A percentile compares a stretch with the other conserved stretches of the same genome.
Evolutionary conservation across 2,329 filamentous ascomycete genomes (phyloP).

Genomic region (Lomentospora prolificans): DNA sequence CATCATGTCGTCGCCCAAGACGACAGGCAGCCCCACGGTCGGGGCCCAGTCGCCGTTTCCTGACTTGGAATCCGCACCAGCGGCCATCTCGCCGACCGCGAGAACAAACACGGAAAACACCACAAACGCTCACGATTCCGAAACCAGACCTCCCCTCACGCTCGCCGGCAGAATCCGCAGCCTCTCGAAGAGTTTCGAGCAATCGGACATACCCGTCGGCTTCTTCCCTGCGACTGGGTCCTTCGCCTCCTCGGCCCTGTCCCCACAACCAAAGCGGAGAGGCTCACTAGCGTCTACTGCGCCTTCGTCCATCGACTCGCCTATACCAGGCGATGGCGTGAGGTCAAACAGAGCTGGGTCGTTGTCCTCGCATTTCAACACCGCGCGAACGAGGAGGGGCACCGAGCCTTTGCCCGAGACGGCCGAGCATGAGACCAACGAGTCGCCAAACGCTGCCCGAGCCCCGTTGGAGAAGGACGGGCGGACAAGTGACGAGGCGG

Average conservation of each 20-base stretch:
- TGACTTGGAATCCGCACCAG: background rate
- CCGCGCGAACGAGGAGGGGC: background rate
- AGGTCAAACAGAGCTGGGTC: background rate
- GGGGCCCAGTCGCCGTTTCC: background rate
- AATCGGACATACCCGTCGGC: conserved; percentile 35
- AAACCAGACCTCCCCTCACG: background rate
- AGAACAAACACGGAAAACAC: background rate
- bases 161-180: conserved; percentile 17
- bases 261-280: conserved; percentile 6
- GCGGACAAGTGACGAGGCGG: background rate
- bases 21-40: background rate
- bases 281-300: conserved; percentile 8
- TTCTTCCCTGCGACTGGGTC: conserved; percentile 37
- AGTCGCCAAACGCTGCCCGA: background rate
- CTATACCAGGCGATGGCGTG: background rate
- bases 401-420: background rate
- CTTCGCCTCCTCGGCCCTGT: conserved; percentile 30
- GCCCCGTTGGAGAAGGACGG: background rate
- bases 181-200: conserved; percentile 28
- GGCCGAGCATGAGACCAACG: background rate
- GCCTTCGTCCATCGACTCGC: background rate
- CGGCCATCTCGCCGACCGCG: background rate
- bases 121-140: no score
- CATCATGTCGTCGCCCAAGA: background rate
- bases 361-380: background rate